A percentile compares a stretch with the other conserved stretches of the same genome.
Evolutionary conservation across 495 filamentous ascomycete species (phyloP).

Genomic region (Aspergillus leporis): DNA sequence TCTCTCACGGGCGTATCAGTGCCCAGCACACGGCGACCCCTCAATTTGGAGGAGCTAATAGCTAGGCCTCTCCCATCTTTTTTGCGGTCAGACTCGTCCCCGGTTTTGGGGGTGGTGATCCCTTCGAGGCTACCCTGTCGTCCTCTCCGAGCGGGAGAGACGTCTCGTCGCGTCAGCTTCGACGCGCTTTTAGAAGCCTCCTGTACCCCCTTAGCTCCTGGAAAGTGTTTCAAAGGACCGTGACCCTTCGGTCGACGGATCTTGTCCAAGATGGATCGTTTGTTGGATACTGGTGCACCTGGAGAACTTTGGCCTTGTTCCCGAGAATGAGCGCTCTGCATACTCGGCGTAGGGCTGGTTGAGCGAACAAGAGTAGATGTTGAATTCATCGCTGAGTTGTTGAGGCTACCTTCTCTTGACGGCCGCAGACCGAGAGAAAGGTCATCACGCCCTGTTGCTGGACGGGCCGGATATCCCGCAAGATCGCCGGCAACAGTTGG

Average conservation of each 20-base stretch:
- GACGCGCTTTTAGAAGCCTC: constrained; percentile 37
- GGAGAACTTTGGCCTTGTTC: constrained; percentile 61
- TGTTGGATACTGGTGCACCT: constrained; percentile 50
- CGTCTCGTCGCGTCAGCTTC: constrained; percentile 51
- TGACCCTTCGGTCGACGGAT: constrained; percentile 57
- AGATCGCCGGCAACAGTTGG: constrained; percentile 49
- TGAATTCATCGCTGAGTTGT: constrained; percentile 46
- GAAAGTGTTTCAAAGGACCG: constrained; percentile 55
- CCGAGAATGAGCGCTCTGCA: constrained; percentile 52
- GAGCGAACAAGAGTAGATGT: constrained; percentile 54
- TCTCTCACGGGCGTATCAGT: constrained; percentile 48
- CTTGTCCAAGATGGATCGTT: constrained; percentile 66
- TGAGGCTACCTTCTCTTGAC: constrained; percentile 44
- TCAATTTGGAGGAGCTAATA: constrained; percentile 34
- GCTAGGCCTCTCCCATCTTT: constrained; percentile 42
- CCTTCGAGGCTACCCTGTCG: constrained; percentile 49
- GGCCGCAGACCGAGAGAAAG: constrained; percentile 55
- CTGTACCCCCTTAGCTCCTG: constrained; percentile 53
- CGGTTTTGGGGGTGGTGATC: constrained; percentile 20
- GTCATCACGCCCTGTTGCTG: constrained; percentile 70
- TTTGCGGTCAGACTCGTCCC: constrained; percentile 47
- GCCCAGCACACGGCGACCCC: constrained; percentile 44
- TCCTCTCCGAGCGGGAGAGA: constrained; percentile 44
- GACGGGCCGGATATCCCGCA: constrained; percentile 51
- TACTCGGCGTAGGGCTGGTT: constrained; percentile 75